Evolutionary conservation across 257 asterid genomes (phyloP).

Genomic region (Ilex asprella): DNA sequence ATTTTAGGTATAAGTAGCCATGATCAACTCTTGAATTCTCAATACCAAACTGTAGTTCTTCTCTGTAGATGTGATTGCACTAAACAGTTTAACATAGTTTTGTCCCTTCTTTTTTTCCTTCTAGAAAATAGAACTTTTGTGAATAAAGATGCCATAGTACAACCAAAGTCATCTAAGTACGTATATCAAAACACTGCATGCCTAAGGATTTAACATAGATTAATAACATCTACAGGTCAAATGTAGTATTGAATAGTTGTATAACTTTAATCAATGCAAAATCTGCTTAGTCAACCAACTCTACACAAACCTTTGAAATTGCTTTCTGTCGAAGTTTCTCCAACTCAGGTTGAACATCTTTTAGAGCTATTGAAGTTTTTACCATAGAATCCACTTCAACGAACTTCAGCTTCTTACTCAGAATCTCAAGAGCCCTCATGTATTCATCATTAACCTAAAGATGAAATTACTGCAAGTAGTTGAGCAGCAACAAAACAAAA

Average conservation of each 20-base stretch:
- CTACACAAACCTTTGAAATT: constrained; percentile 68
- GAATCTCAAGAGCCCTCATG: constrained; percentile 78
- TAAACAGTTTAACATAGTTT: too few species aligned
- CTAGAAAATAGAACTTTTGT: too few species aligned
- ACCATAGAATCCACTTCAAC: constrained; percentile 71
- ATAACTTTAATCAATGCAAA: constrained; percentile 3
- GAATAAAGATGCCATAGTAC: not conserved
- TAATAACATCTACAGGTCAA: not conserved
- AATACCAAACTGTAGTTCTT: not conserved
- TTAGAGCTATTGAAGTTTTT: constrained; percentile 78
- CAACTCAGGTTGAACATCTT: constrained; percentile 91
- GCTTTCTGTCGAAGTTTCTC: constrained; percentile 97
- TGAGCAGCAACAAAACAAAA: too few species aligned
- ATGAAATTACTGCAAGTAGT: constrained; percentile 15
- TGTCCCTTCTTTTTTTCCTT: too few species aligned
- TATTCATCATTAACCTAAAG: constrained; percentile 90
- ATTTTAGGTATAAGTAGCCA: too few species aligned
- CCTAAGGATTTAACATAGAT: not conserved
- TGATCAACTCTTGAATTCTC: too few species aligned
- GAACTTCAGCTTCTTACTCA: constrained; percentile 83
- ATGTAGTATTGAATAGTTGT: not conserved
- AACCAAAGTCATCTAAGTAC: not conserved
- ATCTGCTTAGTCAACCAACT: constrained; percentile 6
- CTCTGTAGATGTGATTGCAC: not conserved
- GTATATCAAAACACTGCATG: too few species aligned